Percentiles rank a stretch among this genome's conserved stretches.
Evolutionary conservation across 2,329 filamentous ascomycete species (phyloP).

Genomic region (Corynespora cassiicola): DNA sequence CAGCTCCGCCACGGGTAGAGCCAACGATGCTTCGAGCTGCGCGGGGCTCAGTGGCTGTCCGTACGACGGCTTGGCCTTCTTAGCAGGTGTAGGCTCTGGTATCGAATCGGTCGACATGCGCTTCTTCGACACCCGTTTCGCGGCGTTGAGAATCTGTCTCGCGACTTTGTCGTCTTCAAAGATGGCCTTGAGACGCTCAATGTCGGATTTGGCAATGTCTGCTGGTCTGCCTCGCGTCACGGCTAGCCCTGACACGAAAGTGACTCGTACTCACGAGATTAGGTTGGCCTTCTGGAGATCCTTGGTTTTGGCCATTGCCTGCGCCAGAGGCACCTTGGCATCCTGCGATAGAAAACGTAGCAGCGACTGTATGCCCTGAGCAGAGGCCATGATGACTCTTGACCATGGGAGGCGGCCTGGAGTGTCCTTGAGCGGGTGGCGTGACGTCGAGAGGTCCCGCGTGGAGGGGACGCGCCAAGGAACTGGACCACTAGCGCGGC

Average conservation of each 20-base stretch:
- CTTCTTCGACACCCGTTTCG: conserved; percentile 64
- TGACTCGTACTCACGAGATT: conserved; percentile 55
- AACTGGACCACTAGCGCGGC: no score
- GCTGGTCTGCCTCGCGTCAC: conserved; percentile 46
- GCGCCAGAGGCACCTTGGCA: conserved; percentile 61
- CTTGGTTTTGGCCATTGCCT: conserved; percentile 62
- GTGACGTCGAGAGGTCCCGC: neutral
- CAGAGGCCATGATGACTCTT: conserved; percentile 32
- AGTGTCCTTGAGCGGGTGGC: neutral
- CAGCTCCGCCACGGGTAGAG: conserved; percentile 60
- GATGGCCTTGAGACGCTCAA: conserved; percentile 50
- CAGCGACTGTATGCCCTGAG: conserved; percentile 52
- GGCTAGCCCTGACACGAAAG: conserved; percentile 10
- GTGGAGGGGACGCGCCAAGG: no score
- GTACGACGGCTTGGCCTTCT: conserved; percentile 41
- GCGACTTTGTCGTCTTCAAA: conserved; percentile 61
- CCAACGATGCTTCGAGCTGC: conserved; percentile 68
- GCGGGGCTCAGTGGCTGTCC: conserved; percentile 51
- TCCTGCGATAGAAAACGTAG: conserved; percentile 66
- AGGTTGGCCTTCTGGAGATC: conserved; percentile 60
- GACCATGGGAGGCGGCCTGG: no score
- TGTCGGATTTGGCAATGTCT: conserved; percentile 56
- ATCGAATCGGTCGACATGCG: conserved; percentile 48
- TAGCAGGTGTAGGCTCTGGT: conserved; percentile 38
- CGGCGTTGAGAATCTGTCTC: conserved; percentile 64